phyloP scores from a whole-genome alignment of 75 land plant species.

The Sequoia sempervirens region DNA sequence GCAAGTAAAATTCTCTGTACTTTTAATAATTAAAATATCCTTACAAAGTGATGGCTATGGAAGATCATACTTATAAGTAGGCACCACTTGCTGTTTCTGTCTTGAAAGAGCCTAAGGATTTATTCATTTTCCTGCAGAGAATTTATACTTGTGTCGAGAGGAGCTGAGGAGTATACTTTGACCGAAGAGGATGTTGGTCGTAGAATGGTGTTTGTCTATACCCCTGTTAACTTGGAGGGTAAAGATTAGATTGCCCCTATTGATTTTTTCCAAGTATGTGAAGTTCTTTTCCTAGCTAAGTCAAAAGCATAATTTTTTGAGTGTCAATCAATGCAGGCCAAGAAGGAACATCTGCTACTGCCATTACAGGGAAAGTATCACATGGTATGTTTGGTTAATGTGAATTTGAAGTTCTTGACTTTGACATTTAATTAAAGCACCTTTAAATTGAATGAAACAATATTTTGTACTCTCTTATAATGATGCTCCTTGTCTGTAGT shows the following conservation, averaged over 20 bases:
- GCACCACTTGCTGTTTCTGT: background rate
- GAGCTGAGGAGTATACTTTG: conserved; percentile 70
- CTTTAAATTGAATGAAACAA: background rate
- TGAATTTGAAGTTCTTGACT: background rate
- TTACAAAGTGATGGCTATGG: background rate
- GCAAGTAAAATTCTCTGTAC: background rate
- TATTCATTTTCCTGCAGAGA: conserved; percentile 35
- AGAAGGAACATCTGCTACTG: conserved; percentile 66
- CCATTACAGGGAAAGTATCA: conserved; percentile 41
- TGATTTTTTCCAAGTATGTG: background rate
- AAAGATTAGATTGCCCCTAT: background rate
- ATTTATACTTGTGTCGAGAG: conserved; percentile 58
- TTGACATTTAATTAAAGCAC: background rate
- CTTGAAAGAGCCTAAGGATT: background rate
- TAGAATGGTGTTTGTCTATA: conserved; percentile 67
- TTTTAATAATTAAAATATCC: background rate
- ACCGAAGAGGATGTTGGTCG: conserved; percentile 79
- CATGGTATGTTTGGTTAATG: conserved; percentile 41
- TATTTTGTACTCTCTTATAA: background rate
- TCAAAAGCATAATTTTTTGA: background rate
- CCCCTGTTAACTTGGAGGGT: conserved; percentile 89
- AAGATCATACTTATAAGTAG: background rate
- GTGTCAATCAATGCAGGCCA: conserved; percentile 35
- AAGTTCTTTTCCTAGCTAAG: background rate
- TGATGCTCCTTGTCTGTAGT: background rate